phyloP scores from a whole-genome alignment of 495 filamentous ascomycete species.

The Parathielavia hyrcaniae region DNA sequence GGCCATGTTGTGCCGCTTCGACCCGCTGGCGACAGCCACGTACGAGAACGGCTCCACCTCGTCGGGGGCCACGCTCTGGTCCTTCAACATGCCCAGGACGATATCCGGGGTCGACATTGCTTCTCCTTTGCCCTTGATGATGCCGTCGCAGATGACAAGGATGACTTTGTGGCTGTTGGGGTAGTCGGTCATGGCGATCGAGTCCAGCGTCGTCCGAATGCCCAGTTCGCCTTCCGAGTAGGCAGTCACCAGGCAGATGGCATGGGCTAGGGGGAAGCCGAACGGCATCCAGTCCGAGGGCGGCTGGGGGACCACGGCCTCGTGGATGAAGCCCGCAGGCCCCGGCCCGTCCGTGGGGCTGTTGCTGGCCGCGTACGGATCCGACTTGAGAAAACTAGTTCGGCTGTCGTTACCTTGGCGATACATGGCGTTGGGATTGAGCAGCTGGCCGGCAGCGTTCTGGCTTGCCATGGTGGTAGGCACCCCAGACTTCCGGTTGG shows the following conservation, averaged over 20 bases:
- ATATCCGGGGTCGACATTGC: constrained; percentile 83
- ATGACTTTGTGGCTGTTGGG: constrained; percentile 98
- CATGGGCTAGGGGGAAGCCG: constrained; percentile 88
- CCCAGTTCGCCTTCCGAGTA: constrained; percentile 96
- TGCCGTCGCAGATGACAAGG: constrained; percentile 91
- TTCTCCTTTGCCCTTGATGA: constrained; percentile 96
- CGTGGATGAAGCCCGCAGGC: constrained; percentile 91
- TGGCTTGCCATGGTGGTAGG: constrained; percentile 97
- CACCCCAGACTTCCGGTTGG: constrained; percentile 40
- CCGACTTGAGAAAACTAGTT: constrained; percentile 46
- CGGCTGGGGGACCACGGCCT: constrained; percentile 93
- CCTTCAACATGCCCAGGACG: constrained; percentile 87
- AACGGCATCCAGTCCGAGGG: constrained; percentile 95
- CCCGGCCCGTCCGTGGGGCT: constrained; percentile 66
- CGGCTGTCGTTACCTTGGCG: constrained; percentile 65
- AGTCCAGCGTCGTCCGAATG: constrained; percentile 89
- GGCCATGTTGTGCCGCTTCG: constrained; percentile 98
- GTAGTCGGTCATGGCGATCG: constrained; percentile 95
- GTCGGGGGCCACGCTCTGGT: constrained; percentile 68
- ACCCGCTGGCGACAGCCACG: constrained; percentile 90
- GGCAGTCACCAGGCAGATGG: constrained; percentile 90
- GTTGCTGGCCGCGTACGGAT: constrained; percentile 47
- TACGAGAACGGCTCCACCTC: constrained; percentile 89
- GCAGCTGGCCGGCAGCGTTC: constrained; percentile 69
- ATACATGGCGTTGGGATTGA: constrained; percentile 67